Evolutionary conservation across 192 early-diverging fungal genomes (phyloP).

Genomic region (Mortierella hygrophila): DNA sequence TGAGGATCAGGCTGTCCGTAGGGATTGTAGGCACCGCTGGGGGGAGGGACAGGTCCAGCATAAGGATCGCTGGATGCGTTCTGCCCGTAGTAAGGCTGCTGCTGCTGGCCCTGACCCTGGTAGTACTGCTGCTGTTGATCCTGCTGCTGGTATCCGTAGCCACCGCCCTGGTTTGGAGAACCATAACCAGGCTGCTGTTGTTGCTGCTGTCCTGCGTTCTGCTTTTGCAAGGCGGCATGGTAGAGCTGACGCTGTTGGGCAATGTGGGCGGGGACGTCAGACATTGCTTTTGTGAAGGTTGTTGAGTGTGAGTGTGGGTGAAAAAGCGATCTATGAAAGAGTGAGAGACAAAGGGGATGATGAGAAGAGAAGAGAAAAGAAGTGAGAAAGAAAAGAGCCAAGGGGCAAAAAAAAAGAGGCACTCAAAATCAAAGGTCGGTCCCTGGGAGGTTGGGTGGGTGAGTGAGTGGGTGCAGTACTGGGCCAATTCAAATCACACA

Average conservation of each 20-base stretch:
- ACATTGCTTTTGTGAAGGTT: conserved; percentile 26
- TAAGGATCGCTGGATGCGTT: conserved; percentile 15
- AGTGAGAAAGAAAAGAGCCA: background rate
- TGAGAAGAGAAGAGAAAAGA: background rate
- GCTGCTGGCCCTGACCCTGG: conserved; percentile 28
- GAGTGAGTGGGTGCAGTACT: too few species aligned
- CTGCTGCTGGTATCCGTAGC: conserved; percentile 41
- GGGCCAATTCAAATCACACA: too few species aligned
- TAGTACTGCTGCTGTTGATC: conserved; percentile 43
- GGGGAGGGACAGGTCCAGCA: conserved; percentile 11
- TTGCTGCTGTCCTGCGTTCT: conserved; percentile 46
- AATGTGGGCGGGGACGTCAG: conserved; percentile 52
- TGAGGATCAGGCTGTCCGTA: conserved; percentile 31
- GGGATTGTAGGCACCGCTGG: background rate
- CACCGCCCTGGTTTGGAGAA: background rate
- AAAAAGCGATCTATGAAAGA: background rate
- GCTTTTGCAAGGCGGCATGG: conserved; percentile 53
- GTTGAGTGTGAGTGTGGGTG: background rate
- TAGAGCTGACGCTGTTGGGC: conserved; percentile 54
- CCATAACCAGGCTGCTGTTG: conserved; percentile 9
- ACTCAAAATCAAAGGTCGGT: background rate
- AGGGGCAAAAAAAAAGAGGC: background rate
- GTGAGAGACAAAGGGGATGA: background rate
- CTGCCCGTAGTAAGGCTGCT: conserved; percentile 42
- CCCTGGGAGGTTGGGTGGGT: background rate